These are phyloP conservation scores for Sarcocystis neurona DNA, from an alignment of 169 alveolate species.

Conservation along the genomic window DNA sequence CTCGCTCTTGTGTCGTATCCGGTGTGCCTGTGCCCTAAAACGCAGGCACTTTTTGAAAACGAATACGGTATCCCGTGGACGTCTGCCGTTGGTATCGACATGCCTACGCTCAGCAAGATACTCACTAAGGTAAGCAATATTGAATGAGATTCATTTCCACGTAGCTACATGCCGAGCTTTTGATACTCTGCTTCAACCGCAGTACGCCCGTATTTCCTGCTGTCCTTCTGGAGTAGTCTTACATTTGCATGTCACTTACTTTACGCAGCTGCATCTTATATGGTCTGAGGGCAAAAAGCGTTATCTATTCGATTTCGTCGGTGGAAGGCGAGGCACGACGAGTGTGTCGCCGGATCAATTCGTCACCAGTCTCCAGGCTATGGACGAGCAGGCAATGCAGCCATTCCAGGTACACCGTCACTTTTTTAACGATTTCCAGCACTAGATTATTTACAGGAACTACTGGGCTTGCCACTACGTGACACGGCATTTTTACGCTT, in stretches of 20 bases:
- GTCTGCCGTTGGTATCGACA: conserved; percentile 15
- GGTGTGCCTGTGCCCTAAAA: too few relatives aligned
- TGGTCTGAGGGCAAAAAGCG: conserved; percentile 46
- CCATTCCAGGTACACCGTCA: neutral
- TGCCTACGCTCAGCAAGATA: neutral
- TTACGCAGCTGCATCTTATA: conserved; percentile 1
- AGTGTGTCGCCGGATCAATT: conserved; percentile 19
- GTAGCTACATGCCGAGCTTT: neutral
- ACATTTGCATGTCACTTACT: neutral
- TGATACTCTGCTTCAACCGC: neutral
- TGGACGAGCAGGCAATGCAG: conserved; percentile 39
- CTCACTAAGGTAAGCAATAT: neutral
- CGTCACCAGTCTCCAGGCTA: conserved; percentile 43
- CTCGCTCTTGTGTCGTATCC: neutral
- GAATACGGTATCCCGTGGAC: conserved; percentile 42
- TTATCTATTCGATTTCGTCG: conserved; percentile 38
- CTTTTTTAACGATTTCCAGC: too few relatives aligned
- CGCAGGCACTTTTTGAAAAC: conserved; percentile 26
- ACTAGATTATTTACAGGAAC: too few relatives aligned
- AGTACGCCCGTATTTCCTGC: neutral
- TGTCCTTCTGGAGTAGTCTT: neutral
- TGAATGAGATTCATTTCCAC: neutral
- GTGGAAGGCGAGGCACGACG: conserved; percentile 40
- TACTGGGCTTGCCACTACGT: too few relatives aligned
- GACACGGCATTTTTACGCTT: too few relatives aligned